These are phyloP conservation scores for Claviceps sp. DNA, from an alignment of 2,329 filamentous ascomycete species.

Conservation along the genomic window DNA sequence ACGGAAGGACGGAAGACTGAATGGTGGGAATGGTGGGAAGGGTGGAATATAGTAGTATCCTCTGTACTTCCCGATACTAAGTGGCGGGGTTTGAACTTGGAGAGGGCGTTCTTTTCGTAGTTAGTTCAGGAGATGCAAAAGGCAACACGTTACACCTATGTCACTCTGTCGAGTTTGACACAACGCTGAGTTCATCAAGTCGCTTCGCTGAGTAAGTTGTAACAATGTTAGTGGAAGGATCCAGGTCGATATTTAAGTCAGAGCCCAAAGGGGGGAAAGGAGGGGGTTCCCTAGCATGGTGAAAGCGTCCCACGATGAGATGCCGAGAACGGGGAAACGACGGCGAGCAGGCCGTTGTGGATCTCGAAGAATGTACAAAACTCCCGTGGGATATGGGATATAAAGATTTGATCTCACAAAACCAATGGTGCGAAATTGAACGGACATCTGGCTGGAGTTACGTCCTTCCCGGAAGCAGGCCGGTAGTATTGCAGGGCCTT, in stretches of 20 bases:
- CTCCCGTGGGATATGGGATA: background rate
- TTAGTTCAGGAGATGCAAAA: background rate
- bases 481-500: conserved; percentile 2
- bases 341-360: conserved; percentile 3
- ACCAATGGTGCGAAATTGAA: background rate
- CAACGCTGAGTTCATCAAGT: background rate
- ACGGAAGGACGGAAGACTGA: background rate
- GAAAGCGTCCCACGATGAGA: conserved; percentile 6
- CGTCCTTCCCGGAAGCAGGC: conserved; percentile 2
- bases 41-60: background rate
- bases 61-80: conserved; percentile 1
- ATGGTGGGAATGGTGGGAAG: background rate
- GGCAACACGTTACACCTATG: background rate
- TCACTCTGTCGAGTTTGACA: background rate
- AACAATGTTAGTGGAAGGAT: conserved; percentile 5
- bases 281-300: background rate
- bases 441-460: background rate
- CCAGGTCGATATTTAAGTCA: conserved; percentile 9
- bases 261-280: background rate
- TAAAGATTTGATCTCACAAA: conserved; percentile 1
- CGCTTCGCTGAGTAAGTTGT: background rate
- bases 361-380: background rate
- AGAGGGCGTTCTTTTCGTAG: background rate
- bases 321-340: conserved; percentile 5
- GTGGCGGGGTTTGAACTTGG: conserved; percentile 1